Conservation (phyloP, 371 early-diverging fungal genomes). For the Apophysomyces trapeziformis region DNA sequence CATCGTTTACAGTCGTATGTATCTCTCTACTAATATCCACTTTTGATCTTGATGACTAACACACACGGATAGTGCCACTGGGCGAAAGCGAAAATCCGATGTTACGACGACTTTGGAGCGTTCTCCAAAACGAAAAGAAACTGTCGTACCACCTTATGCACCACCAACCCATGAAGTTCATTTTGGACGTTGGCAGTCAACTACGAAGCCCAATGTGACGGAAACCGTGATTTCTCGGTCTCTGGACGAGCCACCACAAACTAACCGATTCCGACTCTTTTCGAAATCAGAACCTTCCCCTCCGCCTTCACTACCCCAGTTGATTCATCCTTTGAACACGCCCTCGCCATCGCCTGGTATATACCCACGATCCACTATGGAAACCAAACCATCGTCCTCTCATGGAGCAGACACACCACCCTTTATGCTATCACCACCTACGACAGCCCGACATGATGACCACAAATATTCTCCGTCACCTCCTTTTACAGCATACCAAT, state of each 20-base stretch:
- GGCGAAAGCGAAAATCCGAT: constrained; percentile 2
- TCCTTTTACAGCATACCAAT: neutral
- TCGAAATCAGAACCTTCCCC: neutral
- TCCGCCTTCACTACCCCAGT: neutral
- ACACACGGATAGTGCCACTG: neutral
- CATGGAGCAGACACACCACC: neutral
- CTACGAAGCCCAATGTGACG: neutral
- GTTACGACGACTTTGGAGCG: neutral
- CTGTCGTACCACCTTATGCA: constrained; percentile 15
- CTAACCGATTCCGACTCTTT: constrained; percentile 3
- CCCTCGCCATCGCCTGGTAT: neutral
- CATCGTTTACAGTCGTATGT: constrained; percentile 31
- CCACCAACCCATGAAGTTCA: constrained; percentile 22
- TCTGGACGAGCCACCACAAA: neutral
- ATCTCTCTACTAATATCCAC: neutral
- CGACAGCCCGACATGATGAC: neutral
- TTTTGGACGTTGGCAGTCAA: constrained; percentile 23
- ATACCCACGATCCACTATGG: neutral
- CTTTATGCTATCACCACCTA: constrained; percentile 5
- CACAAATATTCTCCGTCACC: neutral
- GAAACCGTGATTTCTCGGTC: constrained; percentile 5
- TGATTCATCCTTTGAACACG: neutral
- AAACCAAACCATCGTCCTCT: neutral
- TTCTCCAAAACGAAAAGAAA: constrained; percentile 7
- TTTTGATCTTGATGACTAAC: neutral